These are phyloP conservation scores for Echeveria elegans DNA, from an alignment of 164 flowering plant species.

Conservation along the genomic window DNA sequence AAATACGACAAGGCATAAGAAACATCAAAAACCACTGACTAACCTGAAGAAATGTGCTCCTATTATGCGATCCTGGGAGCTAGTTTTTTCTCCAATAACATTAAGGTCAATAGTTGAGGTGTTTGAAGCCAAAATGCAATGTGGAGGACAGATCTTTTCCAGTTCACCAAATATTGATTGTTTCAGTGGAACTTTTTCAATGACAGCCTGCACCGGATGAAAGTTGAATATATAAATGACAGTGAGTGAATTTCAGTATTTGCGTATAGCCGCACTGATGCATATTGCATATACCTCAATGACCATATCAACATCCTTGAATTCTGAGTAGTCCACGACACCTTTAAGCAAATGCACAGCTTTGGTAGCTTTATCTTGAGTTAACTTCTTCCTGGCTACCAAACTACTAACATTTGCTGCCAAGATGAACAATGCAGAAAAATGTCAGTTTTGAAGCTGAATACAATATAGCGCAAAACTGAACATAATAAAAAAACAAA, in stretches of 20 bases:
- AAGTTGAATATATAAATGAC: not conserved
- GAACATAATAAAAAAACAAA: no score
- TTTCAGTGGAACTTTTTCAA: constrained; percentile 68
- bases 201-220: constrained; percentile 63
- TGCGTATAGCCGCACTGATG: not conserved
- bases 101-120: constrained; percentile 94
- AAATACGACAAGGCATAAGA: not conserved
- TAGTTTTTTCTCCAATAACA: constrained; percentile 68
- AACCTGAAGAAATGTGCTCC: constrained; percentile 99
- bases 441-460: constrained; percentile 7
- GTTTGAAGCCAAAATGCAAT: constrained; percentile 89
- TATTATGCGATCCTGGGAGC: constrained; percentile 69
- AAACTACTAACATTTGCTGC: constrained; percentile 67
- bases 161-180: constrained; percentile 79
- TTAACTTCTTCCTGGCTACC: constrained; percentile 54
- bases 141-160: constrained; percentile 79
- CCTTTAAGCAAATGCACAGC: constrained; percentile 71
- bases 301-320: constrained; percentile 89
- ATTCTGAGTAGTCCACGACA: constrained; percentile 74
- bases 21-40: not conserved
- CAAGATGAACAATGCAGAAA: not conserved
- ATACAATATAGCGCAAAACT: not conserved
- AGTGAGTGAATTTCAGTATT: not conserved
- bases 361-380: constrained; percentile 55
- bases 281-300: constrained; percentile 93